phyloP scores from a whole-genome alignment of 108 stramenopile species.

The Halocafeteria seosinensis region DNA sequence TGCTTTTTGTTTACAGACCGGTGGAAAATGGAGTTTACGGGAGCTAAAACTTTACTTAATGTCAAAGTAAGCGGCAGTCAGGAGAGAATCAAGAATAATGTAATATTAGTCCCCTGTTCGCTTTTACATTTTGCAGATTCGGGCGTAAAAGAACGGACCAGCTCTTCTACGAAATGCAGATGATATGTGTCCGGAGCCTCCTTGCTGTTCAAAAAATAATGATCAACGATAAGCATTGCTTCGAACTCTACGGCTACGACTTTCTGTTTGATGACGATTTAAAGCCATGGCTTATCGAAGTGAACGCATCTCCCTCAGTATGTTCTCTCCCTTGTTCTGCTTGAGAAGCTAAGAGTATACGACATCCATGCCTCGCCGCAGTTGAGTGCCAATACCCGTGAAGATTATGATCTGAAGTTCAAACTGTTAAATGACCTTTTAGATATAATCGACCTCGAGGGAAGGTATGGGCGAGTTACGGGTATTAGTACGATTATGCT shows the following conservation, averaged over 20 bases:
- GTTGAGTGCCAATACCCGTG: conserved; percentile 33
- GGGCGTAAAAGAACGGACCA: conserved; percentile 26
- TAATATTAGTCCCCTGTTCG: too few species aligned
- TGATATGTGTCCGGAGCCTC: conserved; percentile 25
- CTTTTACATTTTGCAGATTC: too few species aligned
- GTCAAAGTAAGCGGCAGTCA: too few species aligned
- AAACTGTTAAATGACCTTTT: conserved; percentile 35
- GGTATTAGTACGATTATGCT: too few species aligned
- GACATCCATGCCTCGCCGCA: too few species aligned
- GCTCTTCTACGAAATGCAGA: conserved; percentile 34
- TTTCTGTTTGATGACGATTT: conserved; percentile 37
- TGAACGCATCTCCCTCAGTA: conserved; percentile 40
- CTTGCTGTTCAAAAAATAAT: conserved; percentile 40
- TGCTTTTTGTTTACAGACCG: conserved; percentile 10
- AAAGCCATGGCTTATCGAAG: conserved; percentile 46
- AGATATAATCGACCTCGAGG: conserved; percentile 42
- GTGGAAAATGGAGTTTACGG: conserved; percentile 43
- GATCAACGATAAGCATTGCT: conserved; percentile 49
- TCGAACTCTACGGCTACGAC: conserved; percentile 51
- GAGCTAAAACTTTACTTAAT: conserved; percentile 36
- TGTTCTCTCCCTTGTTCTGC: neutral
- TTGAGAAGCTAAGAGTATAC: too few species aligned
- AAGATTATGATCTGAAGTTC: conserved; percentile 32
- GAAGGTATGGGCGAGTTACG: too few species aligned
- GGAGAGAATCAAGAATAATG: too few species aligned